Evolutionary conservation across 306 rosid species (phyloP).

Genomic region (Cucurbita pepo): DNA sequence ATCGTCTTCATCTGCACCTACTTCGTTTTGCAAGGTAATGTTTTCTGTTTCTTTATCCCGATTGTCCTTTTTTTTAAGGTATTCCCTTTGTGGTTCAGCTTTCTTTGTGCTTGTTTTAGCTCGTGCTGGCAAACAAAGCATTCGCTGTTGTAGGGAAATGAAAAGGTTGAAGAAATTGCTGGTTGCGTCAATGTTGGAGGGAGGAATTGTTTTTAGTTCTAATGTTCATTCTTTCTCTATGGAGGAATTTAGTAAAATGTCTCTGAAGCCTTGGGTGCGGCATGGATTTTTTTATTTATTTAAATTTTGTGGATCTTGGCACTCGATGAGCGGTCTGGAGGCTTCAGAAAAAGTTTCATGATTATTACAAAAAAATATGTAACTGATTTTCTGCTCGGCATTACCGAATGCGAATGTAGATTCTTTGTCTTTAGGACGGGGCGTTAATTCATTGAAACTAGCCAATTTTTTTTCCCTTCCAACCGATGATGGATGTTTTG

Average conservation of each 20-base stretch:
- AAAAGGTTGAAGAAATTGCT: not conserved
- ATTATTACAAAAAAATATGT: not conserved
- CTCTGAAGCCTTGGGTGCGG: not conserved
- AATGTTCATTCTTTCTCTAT: not conserved
- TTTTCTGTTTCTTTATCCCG: not conserved
- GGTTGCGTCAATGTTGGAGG: not conserved
- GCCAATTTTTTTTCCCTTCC: not conserved
- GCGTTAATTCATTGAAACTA: not conserved
- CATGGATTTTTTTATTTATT: not conserved
- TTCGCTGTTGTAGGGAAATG: not conserved
- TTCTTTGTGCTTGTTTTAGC: not conserved
- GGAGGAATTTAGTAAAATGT: not conserved
- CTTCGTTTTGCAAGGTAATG: conserved; percentile 37
- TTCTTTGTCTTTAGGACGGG: not conserved
- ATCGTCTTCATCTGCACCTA: conserved; percentile 20
- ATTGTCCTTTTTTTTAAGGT: not conserved
- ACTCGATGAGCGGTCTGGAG: not conserved
- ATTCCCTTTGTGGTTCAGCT: not conserved
- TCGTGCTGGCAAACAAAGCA: not conserved
- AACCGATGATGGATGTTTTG: not conserved
- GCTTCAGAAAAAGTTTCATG: not conserved
- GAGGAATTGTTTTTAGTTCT: not conserved
- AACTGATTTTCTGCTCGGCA: not conserved
- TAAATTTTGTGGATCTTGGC: not conserved
- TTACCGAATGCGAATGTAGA: not conserved